Conservation (phyloP, 2,329 filamentous ascomycete species). For the Trichophyton mentagrophytes region DNA sequence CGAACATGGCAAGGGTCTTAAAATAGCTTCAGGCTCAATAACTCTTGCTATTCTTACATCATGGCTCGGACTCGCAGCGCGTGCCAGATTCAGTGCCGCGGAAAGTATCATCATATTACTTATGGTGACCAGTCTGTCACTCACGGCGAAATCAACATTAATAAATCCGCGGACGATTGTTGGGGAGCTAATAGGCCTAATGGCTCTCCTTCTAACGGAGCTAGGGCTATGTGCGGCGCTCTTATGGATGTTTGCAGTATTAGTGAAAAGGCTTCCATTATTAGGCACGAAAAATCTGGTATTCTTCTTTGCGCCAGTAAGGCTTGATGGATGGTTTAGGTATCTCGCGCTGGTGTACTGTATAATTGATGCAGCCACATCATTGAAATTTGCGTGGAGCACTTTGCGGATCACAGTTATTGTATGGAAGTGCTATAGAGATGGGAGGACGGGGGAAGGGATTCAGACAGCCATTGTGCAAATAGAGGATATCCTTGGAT, state of each 20-base stretch:
- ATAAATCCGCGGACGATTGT: neutral
- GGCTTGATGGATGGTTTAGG: neutral
- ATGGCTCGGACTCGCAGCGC: neutral
- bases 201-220: neutral
- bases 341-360: neutral
- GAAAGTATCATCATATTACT: neutral
- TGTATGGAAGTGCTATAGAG: neutral
- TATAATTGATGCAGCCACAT: neutral
- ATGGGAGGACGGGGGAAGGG: neutral
- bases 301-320: neutral
- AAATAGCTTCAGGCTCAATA: neutral
- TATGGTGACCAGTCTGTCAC: neutral
- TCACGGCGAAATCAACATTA: neutral
- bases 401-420: neutral
- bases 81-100: neutral
- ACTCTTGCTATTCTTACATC: neutral
- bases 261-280: neutral
- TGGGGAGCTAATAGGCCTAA: neutral
- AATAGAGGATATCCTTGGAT: neutral
- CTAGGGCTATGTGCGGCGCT: neutral
- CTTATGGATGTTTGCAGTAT: neutral
- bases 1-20: conserved; percentile 1
- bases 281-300: neutral
- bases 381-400: neutral
- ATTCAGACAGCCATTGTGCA: neutral